These are phyloP conservation scores for Aspergillus carlsbadensis DNA, from an alignment of 495 filamentous ascomycete genomes.

Conservation along the genomic window DNA sequence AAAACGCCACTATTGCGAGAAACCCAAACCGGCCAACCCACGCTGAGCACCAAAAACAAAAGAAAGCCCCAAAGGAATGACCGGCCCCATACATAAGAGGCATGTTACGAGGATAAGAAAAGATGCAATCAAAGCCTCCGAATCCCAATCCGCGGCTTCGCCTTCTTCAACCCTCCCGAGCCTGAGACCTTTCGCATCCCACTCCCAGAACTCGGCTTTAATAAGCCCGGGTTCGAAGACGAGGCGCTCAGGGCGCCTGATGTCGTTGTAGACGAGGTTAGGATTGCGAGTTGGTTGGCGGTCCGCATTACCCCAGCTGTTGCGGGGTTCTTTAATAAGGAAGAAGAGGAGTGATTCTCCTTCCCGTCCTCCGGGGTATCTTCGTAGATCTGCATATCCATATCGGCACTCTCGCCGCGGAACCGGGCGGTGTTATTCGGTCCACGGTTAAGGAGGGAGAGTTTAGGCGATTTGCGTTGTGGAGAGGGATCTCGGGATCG, in stretches of 20 bases:
- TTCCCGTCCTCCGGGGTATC: conserved; percentile 39
- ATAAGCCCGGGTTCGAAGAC: conserved; percentile 16
- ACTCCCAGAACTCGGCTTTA: conserved; percentile 14
- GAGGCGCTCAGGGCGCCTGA: too few species aligned
- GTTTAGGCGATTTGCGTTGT: conserved; percentile 32
- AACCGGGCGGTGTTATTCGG: conserved; percentile 27
- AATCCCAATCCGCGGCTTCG: conserved; percentile 41
- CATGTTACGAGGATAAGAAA: too few species aligned
- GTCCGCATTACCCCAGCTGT: neutral
- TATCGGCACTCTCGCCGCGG: conserved; percentile 21
- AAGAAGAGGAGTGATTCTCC: conserved; percentile 28
- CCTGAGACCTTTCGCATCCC: conserved; percentile 28
- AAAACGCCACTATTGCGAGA: neutral
- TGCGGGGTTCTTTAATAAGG: conserved; percentile 15
- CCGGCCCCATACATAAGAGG: neutral
- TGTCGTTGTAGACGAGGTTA: conserved; percentile 13
- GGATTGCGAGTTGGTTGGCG: conserved; percentile 8
- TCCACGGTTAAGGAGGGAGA: conserved; percentile 26
- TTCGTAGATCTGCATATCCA: conserved; percentile 35
- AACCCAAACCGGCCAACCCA: neutral
- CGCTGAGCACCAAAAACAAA: neutral
- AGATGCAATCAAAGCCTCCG: conserved; percentile 33
- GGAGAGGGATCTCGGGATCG: conserved; percentile 17
- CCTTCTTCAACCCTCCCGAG: conserved; percentile 18
- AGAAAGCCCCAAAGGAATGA: neutral